Base-by-base conservation (phyloP, 1,284 basidiomycete genomes). In the Lentinula novae-zelandiae region DNA sequence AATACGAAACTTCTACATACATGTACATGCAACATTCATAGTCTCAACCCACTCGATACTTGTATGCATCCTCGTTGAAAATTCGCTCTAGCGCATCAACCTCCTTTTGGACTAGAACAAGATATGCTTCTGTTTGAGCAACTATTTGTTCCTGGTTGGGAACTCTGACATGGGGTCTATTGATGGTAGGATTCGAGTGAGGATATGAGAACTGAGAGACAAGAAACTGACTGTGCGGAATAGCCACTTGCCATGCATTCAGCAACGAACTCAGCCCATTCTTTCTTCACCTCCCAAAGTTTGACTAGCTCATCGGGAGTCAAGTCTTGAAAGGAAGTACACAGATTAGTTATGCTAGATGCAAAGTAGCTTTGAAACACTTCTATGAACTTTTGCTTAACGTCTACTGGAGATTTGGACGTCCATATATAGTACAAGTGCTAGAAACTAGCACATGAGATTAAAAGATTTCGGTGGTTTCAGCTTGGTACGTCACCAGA, bases 351-450 rank as follows among this genome's bases (percentile, higher is more conserved):
- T 34, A 15, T 22, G 17, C 17, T n/a, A 34, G 27, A 8, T 8
- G 27, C 27, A 46, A 56, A 56, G 22, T 56, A 56, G 8, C 27
- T 34, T 13, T 20, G 39, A 31, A 46, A 46, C 12, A 38, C 44
- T n/a, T 44, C 8, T 9, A 33, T 31, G 20, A 56, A 56, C 2
- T 56, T 7, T 8, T 56, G 15, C 15, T 22, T 27, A 27, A 27
- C 54, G 20, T 27, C 17, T 20, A 46, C 44, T 10, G 20, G 44
- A 34, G 42, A 56, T 15, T 27, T 12, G n/a, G 39, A 15, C 7
- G 39, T 42, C 54, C 54, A 56, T 33, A 46, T 56, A 12, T 56
- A 8, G 33, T 36, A 42, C 9, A 56, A 42, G n/a, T 56, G 54
- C 54, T 56, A n/a, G 3, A 33, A 31, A 42, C 17, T 8, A 13